These are phyloP conservation scores for Citeromyces matritensis DNA, from an alignment of 805 yeast species.

Conservation along the genomic window DNA sequence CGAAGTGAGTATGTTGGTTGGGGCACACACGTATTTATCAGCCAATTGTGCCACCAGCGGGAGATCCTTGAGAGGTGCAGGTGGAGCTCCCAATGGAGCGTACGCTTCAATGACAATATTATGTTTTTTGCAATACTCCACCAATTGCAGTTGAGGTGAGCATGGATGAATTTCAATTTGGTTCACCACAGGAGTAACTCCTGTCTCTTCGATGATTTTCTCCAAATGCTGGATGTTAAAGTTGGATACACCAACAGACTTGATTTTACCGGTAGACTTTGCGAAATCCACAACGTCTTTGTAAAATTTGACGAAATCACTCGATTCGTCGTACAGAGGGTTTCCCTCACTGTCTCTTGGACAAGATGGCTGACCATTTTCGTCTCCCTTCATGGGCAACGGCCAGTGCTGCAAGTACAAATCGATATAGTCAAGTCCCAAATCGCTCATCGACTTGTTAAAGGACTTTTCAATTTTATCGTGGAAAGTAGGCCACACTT, in stretches of 20 bases:
- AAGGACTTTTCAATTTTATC: constrained; percentile 23
- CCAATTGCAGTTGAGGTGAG: constrained; percentile 28
- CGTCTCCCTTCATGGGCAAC: constrained; percentile 26
- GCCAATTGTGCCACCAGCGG: constrained; percentile 38
- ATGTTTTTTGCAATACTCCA: constrained; percentile 20
- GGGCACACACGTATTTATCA: constrained; percentile 31
- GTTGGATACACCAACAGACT: constrained; percentile 38
- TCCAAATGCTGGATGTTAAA: constrained; percentile 27
- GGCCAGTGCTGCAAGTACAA: constrained; percentile 37
- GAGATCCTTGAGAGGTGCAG: constrained; percentile 44
- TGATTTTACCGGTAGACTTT: constrained; percentile 30
- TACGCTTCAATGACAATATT: constrained; percentile 28
- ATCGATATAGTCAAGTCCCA: constrained; percentile 29
- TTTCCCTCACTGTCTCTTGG: constrained; percentile 30
- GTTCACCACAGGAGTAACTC: constrained; percentile 29
- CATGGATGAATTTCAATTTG: constrained; percentile 45
- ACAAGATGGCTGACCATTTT: constrained; percentile 28
- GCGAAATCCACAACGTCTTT: constrained; percentile 31
- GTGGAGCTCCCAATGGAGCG: constrained; percentile 34
- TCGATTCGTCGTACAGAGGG: constrained; percentile 25
- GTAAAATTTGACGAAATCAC: constrained; percentile 33
- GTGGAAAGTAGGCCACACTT: constrained; percentile 39
- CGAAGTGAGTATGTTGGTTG: constrained; percentile 44
- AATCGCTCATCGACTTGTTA: constrained; percentile 22
- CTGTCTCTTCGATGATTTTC: constrained; percentile 29